Evolutionary conservation across 2,329 filamentous ascomycete species (phyloP).

Genomic region (Parafenestella ontariensis): DNA sequence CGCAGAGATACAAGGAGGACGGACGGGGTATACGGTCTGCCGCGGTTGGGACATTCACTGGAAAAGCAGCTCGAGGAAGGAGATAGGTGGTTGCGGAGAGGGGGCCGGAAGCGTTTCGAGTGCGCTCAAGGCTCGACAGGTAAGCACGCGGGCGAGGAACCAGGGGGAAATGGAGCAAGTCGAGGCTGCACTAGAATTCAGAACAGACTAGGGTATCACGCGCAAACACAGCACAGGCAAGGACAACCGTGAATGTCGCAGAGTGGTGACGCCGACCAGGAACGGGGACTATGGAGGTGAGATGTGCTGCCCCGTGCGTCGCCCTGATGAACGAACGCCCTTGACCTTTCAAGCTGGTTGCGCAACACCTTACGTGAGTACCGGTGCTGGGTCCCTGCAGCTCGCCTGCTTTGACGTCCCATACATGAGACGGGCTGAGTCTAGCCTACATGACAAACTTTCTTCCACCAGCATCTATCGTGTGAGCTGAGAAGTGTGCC

Average conservation of each 20-base stretch:
- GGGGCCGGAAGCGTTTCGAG: constrained; percentile 17
- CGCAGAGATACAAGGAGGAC: not conserved
- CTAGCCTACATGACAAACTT: constrained; percentile 10
- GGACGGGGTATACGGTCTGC: not conserved
- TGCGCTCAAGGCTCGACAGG: constrained; percentile 5
- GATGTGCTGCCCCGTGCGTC: constrained; percentile 1
- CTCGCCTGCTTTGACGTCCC: not conserved
- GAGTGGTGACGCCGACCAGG: constrained; percentile 17
- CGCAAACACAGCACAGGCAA: constrained; percentile 13
- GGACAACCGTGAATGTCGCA: constrained; percentile 6
- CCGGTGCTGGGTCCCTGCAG: constrained; percentile 1
- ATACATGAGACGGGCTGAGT: constrained; percentile 2
- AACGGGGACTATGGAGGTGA: constrained; percentile 6
- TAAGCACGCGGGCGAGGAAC: constrained; percentile 2
- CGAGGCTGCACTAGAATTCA: not conserved
- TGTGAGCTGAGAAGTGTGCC: not conserved
- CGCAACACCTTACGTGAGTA: constrained; percentile 1
- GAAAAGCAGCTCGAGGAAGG: constrained; percentile 1
- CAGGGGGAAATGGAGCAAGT: constrained; percentile 3
- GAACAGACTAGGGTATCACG: constrained; percentile 6
- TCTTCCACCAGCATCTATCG: constrained; percentile 7
- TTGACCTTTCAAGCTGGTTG: not conserved
- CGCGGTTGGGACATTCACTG: constrained; percentile 11
- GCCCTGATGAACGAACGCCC: not conserved
- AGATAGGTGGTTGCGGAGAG: constrained; percentile 8